These are phyloP conservation scores for Raffaelea albimanens DNA, from an alignment of 2,329 filamentous ascomycete genomes.

Conservation along the genomic window DNA sequence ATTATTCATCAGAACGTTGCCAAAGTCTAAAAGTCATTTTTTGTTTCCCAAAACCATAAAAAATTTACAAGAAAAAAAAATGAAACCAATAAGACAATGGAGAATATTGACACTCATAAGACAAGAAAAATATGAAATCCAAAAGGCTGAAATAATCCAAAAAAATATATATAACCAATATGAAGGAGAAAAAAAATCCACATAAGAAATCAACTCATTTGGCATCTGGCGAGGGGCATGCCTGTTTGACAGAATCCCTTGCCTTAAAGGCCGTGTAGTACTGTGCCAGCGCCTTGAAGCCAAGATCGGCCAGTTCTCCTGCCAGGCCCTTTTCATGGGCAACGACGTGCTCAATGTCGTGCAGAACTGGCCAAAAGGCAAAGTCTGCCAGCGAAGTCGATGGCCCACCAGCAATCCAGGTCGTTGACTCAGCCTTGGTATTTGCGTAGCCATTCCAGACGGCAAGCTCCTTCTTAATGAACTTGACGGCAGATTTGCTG, in stretches of 20 bases:
- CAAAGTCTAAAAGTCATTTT: too few relatives aligned
- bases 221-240: too few relatives aligned
- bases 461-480: constrained; percentile 23
- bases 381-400: constrained; percentile 40
- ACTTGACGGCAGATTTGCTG: constrained; percentile 8
- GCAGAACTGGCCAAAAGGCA: constrained; percentile 46
- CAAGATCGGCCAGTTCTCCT: constrained; percentile 9
- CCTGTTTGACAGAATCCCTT: too few relatives aligned
- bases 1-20: too few relatives aligned
- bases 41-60: neutral
- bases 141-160: too few relatives aligned
- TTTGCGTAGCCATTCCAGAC: constrained; percentile 30
- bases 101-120: too few relatives aligned
- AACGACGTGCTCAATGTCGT: constrained; percentile 30
- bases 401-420: constrained; percentile 34
- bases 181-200: too few relatives aligned
- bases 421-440: constrained; percentile 15
- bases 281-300: constrained; percentile 19
- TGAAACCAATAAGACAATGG: neutral
- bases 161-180: too few relatives aligned
- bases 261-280: constrained; percentile 23
- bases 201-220: too few relatives aligned
- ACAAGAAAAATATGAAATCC: too few relatives aligned
- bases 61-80: neutral
- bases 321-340: constrained; percentile 21